Base-by-base conservation (phyloP, 2,329 filamentous ascomycete species). In the Hypoxylon sp. region DNA sequence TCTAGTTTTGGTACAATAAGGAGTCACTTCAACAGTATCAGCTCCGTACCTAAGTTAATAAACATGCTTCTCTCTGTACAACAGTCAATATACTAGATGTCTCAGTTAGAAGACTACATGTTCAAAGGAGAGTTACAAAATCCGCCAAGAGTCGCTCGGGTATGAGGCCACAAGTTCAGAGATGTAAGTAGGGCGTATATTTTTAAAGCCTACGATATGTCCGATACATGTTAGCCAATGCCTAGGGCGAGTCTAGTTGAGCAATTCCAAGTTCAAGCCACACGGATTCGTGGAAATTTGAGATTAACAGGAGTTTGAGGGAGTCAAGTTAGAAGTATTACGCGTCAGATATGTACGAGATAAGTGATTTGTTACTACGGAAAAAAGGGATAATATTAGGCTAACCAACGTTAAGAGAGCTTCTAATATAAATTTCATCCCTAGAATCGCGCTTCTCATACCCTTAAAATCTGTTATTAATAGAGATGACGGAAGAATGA, bases 341-440 rank as follows among this genome's bases (percentile, higher is more conserved):
- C 38, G 41, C 14, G 38, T 46, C 21, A 46, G 25, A 34, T 17
- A 46, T 56, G 3, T 7, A 46, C 25, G 14, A 9, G 41, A 46
- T 17, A 45, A 46, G 38, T 14, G 9, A 19, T 17, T 9, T 13
- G 3, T 21, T 14, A 21, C 9, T 5, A 17, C 32, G 23, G 25
- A 46, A 46, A 56, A 41, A 28, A 41, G 46, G 34, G 14, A 34
- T n/a, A 21, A 9, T 5, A 34, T 56, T 9, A 17, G 38, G 5
- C 25, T 56, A 19, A 28, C 25, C 9, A 56, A 45, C 36, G 23
- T 45, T 21, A 34, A 34, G 38, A 41, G n/a, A 21, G 7, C 17
- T 46, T 46, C 38, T 3, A 56, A 56, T 46, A 56, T 56, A 30
- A 56, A 32, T 13, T 14, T n/a, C 10, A 19, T 30, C 7, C 19